Evolutionary conservation across 495 filamentous ascomycete species (phyloP), one percentile per base, ranked within the genome.

Genomic region (Penicillium subrubescens): DNA sequence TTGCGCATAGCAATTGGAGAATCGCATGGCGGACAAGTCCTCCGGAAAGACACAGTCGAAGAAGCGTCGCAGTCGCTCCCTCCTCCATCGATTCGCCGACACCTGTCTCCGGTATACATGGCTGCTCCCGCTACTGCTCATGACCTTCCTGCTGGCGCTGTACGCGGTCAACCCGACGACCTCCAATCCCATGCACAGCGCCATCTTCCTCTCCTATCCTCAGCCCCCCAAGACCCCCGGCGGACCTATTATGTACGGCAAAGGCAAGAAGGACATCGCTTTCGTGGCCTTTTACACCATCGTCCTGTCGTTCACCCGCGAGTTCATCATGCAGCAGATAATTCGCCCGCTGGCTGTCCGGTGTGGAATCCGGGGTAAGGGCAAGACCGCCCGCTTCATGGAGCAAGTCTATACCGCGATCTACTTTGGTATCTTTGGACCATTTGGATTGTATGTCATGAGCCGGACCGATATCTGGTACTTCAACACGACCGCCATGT

Each of bases 361-460:
- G 61, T 86, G 79, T 55, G 92, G 93, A 5, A 87, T 99, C 67
- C 85, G 79, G 48, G 86, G 85, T 53, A 86, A 89, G 34, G 87
- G 85, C 48, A 99, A 97, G 80, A 92, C 94, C 57, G 84, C 90
- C 11, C 89, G 95, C 17, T 98, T 96, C 83, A 96, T 97, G 92
- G 95, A 99, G 77, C 95, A 99, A 77, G 86, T 91, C 67, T 99
- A 99, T 81, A 97, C 94, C 2, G 95, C 93, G n/a, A 82, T 97
- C 34, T 99, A 99, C 81, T 97, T 97, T 71, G 87, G 77, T 11
- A 70, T 97, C 58, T 87, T 96, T 60, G 92, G 93, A 6, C 95
- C 96, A 1, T 88, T 87, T 50, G 95, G 95, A 48, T 77, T 98
- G 74, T 99, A 90, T 68, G 92, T 98, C 62, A 98, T 99, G 96